Conservation (phyloP, 805 yeast species). For the Ogataea ganodermae region DNA sequence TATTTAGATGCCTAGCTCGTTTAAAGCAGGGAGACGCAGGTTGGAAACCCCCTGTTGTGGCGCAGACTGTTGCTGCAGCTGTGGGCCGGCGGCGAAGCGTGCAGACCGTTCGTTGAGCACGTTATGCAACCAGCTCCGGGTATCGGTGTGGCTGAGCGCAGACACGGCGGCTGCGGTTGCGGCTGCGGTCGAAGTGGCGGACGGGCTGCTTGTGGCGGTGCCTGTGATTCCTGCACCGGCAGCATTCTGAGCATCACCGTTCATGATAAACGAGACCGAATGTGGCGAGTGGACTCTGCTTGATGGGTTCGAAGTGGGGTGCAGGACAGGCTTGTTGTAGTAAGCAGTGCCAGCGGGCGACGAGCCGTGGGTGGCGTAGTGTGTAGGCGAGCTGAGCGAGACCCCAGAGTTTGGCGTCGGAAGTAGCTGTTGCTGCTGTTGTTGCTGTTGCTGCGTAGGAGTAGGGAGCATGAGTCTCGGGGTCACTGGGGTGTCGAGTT, state of each 20-base stretch:
- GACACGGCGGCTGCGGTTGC: conserved; percentile 6
- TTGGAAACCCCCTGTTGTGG: conserved; percentile 1
- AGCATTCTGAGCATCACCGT: conserved; percentile 12
- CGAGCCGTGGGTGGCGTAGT: conserved; percentile 11
- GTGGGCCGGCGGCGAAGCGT: conserved; percentile 5
- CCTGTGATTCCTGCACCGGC: conserved; percentile 5
- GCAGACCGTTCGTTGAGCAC: conserved; percentile 18
- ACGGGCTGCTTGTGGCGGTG: background rate
- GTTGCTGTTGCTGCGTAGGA: conserved; percentile 7
- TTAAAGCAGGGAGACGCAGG: conserved; percentile 28
- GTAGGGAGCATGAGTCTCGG: conserved; percentile 11
- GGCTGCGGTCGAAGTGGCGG: background rate
- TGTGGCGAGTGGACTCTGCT: conserved; percentile 22
- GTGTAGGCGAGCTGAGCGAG: conserved; percentile 11
- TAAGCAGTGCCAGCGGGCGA: conserved; percentile 6
- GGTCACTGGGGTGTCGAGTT: conserved; percentile 13
- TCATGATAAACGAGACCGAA: conserved; percentile 21
- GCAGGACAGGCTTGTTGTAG: conserved; percentile 1
- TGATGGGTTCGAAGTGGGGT: conserved; percentile 11
- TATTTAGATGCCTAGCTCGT: conserved; percentile 24
- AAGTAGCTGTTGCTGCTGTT: conserved; percentile 12
- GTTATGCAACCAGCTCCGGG: conserved; percentile 24
- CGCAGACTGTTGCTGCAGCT: background rate
- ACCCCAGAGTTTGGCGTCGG: conserved; percentile 25
- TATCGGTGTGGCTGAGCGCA: conserved; percentile 10